Base-by-base conservation (phyloP, 129 eudicot species). In the Tagetes erecta region DNA sequence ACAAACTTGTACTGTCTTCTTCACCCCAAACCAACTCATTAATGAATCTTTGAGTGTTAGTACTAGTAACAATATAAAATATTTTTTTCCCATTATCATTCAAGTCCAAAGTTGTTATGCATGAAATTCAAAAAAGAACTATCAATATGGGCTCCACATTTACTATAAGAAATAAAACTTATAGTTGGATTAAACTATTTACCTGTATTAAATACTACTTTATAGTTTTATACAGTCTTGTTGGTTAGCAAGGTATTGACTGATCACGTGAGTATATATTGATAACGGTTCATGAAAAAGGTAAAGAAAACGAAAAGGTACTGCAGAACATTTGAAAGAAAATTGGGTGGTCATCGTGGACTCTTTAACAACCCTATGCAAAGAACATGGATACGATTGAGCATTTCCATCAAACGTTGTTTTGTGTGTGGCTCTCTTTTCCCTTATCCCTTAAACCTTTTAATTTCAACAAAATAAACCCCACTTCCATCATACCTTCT, bases 391-490 rank as follows among this genome's bases (percentile, higher is more conserved):
- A 82, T 77, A 80, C 86, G 80, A 49, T 76, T 82, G 56, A 46
- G 70, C 76, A 72, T 9, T 74, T 84, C 73, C 78, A 79, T 80
- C 78, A 72, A 81, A 82, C 88, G 75, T 88, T 76, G 47, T 80
- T 86, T 83, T 85, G 88, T 89, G 97, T 92, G 98, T 87, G 92
- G 92, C 84, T 93, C 86, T 93, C 92, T 93, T 87, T 79, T 80
- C 80, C 87, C 96, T 93, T 93, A 90, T 90, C 96, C 82, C 47
- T 77, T 81, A 47, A 65, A 65, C 67, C 38, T 53, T 53, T 44
- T 55, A 65, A 55, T 64, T 79, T 44, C 37, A 50, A 36, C 81
- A 68, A 77, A 76, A 68, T 67, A 76, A 77, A 57, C 75, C 75
- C 81, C 74, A 50, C 69, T 63, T 76, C 60, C 64, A 35, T 75